Base-by-base conservation (phyloP, 371 early-diverging fungal genomes). In the Zopfochytrium polystomum region DNA sequence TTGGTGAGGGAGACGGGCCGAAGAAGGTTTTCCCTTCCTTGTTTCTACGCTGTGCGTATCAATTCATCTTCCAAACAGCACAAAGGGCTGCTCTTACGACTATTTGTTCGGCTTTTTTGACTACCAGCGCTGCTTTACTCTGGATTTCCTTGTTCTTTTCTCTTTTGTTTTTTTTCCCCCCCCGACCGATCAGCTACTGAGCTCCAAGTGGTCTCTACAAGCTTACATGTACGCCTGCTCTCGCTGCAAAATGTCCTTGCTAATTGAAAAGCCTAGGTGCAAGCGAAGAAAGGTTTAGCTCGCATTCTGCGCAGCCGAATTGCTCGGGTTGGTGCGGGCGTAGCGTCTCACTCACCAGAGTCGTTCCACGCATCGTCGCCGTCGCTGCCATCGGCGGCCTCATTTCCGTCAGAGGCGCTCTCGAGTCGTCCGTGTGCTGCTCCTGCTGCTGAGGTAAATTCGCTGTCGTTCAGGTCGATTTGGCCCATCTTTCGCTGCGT, bases 101-200 rank as follows among this genome's bases (percentile, higher is more conserved):
- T 13, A 66, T 63, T 2, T 47, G 47, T 46, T 75, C 75, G 9
- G 63, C 75, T 26, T 46, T 62, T 49, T 67, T 65, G 15, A 75
- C 63, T 18, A 68, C 68, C 31, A 55, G 51, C 3, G 49, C 62
- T 2, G 69, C 47, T 55, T 72, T 62, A 20, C 26, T 6, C 45
- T 71, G 68, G 44, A 75, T 45, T 42, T 70, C 60, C 52, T 70
- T 68, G 62, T 75, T 75, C 60, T 58, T 57, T 25, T 60, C 69
- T 0, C 75, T 72, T n/a, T n/a, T n/a, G n/a, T 29, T 49, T 29
- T 7, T 7, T 45, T 6, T 45, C 9, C 1, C 1, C 22, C 13
- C 0, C 25, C 23, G 15, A 15, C 7, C 13, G 54, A 20, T 34
- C 18, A 22, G 0, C 9, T 45, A 22, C 32, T 29, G 2, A 42